Conservation (phyloP, 192 early-diverging fungal species). For the Linnemannia elongata region DNA sequence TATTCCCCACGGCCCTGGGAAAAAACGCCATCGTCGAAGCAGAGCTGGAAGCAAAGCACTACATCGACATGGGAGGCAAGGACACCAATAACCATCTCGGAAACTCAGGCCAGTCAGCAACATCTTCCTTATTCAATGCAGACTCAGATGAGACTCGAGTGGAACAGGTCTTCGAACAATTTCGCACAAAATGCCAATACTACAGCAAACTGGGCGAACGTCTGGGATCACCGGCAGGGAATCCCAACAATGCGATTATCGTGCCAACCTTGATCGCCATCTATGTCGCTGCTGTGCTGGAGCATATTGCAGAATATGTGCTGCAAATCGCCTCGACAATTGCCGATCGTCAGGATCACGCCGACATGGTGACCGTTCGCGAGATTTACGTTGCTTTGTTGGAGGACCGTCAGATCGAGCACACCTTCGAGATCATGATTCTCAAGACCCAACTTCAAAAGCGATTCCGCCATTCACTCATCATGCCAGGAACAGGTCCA, state of each 20-base stretch:
- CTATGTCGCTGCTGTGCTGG: slow-evolving; percentile 70
- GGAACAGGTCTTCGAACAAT: slow-evolving; percentile 60
- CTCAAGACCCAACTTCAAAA: slow-evolving; percentile 63
- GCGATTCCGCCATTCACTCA: slow-evolving; percentile 53
- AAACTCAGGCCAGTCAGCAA: slow-evolving; percentile 33
- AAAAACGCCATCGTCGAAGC: slow-evolving; percentile 74
- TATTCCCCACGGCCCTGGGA: slow-evolving; percentile 67
- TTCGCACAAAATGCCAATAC: slow-evolving; percentile 68
- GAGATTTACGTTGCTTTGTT: slow-evolving; percentile 66
- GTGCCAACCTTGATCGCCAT: slow-evolving; percentile 66
- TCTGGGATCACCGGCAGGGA: slow-evolving; percentile 40
- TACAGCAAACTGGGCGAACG: slow-evolving; percentile 68
- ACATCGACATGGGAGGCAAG: slow-evolving; percentile 64
- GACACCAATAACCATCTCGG: slow-evolving; percentile 54
- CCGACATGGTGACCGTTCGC: slow-evolving; percentile 66
- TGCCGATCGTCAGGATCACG: slow-evolving; percentile 61
- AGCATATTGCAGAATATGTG: slow-evolving; percentile 71
- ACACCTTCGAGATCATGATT: slow-evolving; percentile 65
- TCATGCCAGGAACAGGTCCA: slow-evolving; percentile 50
- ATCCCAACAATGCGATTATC: slow-evolving; percentile 46
- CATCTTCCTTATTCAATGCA: slow-evolving; percentile 48
- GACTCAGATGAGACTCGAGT: slow-evolving; percentile 52
- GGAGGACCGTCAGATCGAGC: slow-evolving; percentile 67
- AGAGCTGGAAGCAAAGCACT: slow-evolving; percentile 70
- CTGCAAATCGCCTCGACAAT: slow-evolving; percentile 62